Evolutionary conservation across 371 early-diverging fungal genomes (phyloP), one percentile per base, ranked within the genome.

Genomic region (Furculomyces boomerangus): DNA sequence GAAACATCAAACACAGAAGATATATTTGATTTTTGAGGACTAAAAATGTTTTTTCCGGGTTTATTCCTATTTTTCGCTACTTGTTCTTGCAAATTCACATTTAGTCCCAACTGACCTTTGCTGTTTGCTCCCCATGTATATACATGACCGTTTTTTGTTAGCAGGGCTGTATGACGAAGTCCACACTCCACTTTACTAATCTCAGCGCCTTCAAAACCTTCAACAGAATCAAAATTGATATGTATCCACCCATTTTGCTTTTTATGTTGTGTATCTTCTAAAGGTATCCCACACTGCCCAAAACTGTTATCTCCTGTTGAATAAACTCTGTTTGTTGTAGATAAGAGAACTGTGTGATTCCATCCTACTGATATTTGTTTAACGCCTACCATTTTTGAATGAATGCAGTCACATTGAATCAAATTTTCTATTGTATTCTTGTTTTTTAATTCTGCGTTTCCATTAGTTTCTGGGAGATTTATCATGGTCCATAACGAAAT

Each of bases 321-420:
- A 22, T 50, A 64, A 22, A 67, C 53, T 10, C 45, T 25, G 10
- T 64, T 64, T 0, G 8, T 28, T 16, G 30, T 40, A 1, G 30
- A 50, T 1, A 68, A 57, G 27, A 62, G 31, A 26, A 68, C 46
- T n/a, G 79, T 74, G 62, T 83, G 82, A 56, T 76, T 79, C 90
- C 90, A 90, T 0, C 90, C 88, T 25, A 77, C 74, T 3, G 77
- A 65, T 29, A 81, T 62, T 43, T 64, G 65, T 40, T 14, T 2
- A 1, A 66, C 49, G 1, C 28, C 16, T 44, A 10, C 30, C 10
- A 16, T 35, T n/a, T n/a, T n/a, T n/a, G n/a, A n/a, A 10, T 45
- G 53, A 0, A 57, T 58, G 22, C 45, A 45, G 13, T 39, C n/a
- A n/a, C n/a, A n/a, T n/a, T n/a, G n/a, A n/a, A n/a, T n/a, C n/a